Base-by-base conservation (phyloP, 495 filamentous ascomycete genomes). In the Xylaria bambusicola region DNA sequence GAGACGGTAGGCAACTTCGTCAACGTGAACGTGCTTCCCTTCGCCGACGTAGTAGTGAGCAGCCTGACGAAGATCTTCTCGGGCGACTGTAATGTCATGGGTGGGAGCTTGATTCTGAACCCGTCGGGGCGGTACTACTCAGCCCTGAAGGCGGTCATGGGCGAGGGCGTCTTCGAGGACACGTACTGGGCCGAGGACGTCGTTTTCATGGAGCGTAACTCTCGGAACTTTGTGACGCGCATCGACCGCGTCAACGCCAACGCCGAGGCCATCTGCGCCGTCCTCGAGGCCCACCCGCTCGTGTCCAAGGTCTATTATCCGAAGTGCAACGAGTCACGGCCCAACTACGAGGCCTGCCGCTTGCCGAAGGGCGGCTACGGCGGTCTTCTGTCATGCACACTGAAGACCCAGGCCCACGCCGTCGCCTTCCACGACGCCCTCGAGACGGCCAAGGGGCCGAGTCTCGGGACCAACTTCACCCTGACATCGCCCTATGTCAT, bases 41-140 rank as follows among this genome's bases (percentile, higher is more conserved):
- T 88, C 68, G 90, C 91, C 47, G 94, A 98, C 73, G 81, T 97
- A 13, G 91, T 96, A 17, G 93, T 93, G 50, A 94, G 88, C 77
- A 96, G 91, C 64, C 80, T 98, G 53, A 97, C 94, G 3, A 98
- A 98, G 73, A 87, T 97, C 48, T 98, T 98, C 74, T 95, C 91
- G 56, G 94, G 94, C 27, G 93, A 96, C 71, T 91, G 90, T 71
- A 98, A 98, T 73, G 94, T 98, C 52, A 97, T 98, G 94, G 94
- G 92, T 62, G 94, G 94, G 54, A 87, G 91, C 69, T 80, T 86
- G 9, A 87, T 97, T 40, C 76, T 97, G 45, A 98, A 98, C 69
- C 92, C 95, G 2, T 82, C 87, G 49, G 77, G 85, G 15, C 82
- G 70, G 13, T 90, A 87, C 70, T 98, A 97, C 75, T 44, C 72